Evolutionary conservation across 2,329 filamentous ascomycete genomes (phyloP), one percentile per base, ranked within the genome.

Genomic region (Emydomyces testavorans): DNA sequence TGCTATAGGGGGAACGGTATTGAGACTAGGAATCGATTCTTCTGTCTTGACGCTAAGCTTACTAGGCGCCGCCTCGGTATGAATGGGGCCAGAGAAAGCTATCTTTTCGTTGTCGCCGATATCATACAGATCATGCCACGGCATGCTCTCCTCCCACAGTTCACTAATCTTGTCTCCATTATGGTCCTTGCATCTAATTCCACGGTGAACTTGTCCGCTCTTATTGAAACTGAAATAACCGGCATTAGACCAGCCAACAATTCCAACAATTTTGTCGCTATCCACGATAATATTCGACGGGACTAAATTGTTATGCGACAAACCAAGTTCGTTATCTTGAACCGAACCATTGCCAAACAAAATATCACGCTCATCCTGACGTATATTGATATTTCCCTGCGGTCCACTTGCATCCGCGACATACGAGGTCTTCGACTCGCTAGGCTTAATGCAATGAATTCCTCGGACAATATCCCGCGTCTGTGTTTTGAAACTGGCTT

Each of bases 161-260:
- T 18, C 52, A 43, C 28, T 46, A 50, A 39, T 50, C 29, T 21
- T 53, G 28, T 47, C 49, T 7, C 52, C 50, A 1, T 46, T 38
- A 13, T 52, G 45, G 59, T 43, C 43, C 20, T 37, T 24, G 21
- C 50, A 56, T 47, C 64, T 59, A 18, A 63, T 54, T 41, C 58
- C 53, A 7, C 23, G 24, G 51, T 69, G 66, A 36, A 68, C 52
- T 42, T 57, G 59, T 32, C 56, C 56, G 28, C 61, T 62, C 44
- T 62, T 58, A 31, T 59, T 54, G 34, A 59, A 56, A 13, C 65
- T 64, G 53, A 69, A 69, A 46, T 62, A 67, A 34, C 66, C 66
- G 38, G 64, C 60, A 46, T 64, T 57, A 46, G 60, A 57, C 66
- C 66, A 69, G n/a, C 62, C 64, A 37, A 58, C 52, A 21, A 68